Conservation (phyloP, 1,284 basidiomycete genomes). For the Sanguinoderma infundibulare region DNA sequence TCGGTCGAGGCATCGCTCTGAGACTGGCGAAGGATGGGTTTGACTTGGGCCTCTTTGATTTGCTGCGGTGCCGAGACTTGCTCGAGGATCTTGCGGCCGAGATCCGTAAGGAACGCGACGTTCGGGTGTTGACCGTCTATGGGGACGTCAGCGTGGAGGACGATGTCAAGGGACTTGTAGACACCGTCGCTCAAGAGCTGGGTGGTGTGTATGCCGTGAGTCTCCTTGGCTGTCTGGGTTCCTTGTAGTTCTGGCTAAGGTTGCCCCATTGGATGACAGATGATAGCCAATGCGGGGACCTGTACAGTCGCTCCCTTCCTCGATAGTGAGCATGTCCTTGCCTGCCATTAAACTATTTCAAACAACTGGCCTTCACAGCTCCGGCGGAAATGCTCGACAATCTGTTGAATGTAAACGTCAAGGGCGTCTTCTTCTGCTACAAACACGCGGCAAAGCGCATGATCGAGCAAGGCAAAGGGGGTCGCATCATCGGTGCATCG, state of each 20-base stretch:
- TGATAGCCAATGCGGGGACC: constrained; percentile 39
- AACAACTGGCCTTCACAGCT: background rate
- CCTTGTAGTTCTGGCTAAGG: background rate
- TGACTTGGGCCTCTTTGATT: constrained; percentile 43
- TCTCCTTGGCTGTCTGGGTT: background rate
- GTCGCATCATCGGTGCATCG: constrained; percentile 35
- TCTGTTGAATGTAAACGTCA: constrained; percentile 32
- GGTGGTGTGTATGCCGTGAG: constrained; percentile 31
- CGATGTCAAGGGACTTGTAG: constrained; percentile 35
- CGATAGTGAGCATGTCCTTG: constrained; percentile 10
- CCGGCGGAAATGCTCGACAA: constrained; percentile 16
- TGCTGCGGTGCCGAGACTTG: constrained; percentile 30
- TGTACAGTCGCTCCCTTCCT: constrained; percentile 11
- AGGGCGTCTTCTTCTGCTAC: constrained; percentile 38
- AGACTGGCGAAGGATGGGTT: constrained; percentile 47
- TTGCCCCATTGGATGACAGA: constrained; percentile 15
- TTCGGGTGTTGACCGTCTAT: constrained; percentile 27
- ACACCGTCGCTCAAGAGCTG: constrained; percentile 29
- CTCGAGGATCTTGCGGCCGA: constrained; percentile 35
- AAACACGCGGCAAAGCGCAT: constrained; percentile 39
- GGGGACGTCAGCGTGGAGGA: constrained; percentile 37
- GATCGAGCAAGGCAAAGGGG: constrained; percentile 39
- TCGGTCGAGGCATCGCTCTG: constrained; percentile 45
- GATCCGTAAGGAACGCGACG: constrained; percentile 35
- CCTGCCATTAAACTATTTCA: background rate